Evolutionary conservation across 352 stramenopile genomes (phyloP), one percentile per base, ranked within the genome.

Genomic region (Phytophthora fragariaefolia): DNA sequence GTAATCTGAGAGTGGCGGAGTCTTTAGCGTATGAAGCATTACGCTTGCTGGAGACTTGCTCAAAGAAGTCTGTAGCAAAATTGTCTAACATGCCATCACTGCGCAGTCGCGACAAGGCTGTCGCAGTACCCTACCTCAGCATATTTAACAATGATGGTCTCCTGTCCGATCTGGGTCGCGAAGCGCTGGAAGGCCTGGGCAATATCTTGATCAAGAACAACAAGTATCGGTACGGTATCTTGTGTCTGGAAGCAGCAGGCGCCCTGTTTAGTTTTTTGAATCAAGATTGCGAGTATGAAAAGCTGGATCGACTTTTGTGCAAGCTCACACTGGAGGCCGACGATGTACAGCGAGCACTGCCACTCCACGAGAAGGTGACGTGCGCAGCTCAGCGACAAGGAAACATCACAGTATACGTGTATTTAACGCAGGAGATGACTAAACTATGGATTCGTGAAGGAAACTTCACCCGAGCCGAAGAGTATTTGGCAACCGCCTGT

Each of bases 341-440:
- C 43, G 88, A 96, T 47, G 79, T 94, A 6, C 77, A 82, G 45
- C 83, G 87, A 28, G 88, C 88, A 12, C 52, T 96, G 4, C 77
- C 82, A 12, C 73, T 95, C 23, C 86, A 96, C 42, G 85, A 95
- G 50, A 93, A 94, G 30, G 88, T 95, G 20, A 87, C 86, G 3
- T 66, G 48, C 13, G 87, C 82, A 20, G 81, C 82, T 13, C 79
- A 92, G 43, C 75, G 72, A 12, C 86, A 95, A 53, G 80, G 84
- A n/a, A 96, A 96, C 45, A 79, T 90, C 45, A 94, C 85, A 51
- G 88, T 95, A 51, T 96, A 86, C 32, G 78, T 96, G 10, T 96
- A 93, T 65, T 64, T 96, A 60, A 92, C 85, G 3, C 85, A 95
- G 52, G 80, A 87, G 45, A 67, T 95, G 63, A 92, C 82, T 0